These are phyloP conservation scores for Nakazawaea wickerhamii DNA, from an alignment of 805 yeast species.

Conservation along the genomic window DNA sequence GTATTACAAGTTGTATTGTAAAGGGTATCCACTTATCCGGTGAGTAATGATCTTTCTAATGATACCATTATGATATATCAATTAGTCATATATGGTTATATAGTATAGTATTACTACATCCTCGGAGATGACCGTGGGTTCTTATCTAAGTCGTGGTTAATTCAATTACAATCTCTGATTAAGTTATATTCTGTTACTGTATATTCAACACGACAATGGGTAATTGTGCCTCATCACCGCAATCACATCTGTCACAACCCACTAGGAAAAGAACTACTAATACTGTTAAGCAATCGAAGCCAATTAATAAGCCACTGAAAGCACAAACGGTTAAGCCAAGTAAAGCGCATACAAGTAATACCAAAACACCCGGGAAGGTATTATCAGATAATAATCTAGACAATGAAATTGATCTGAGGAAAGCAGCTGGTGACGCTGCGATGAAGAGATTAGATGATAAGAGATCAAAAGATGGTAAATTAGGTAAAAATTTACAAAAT, in stretches of 20 bases:
- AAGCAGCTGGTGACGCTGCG: conserved; percentile 12
- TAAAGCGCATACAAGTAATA: neutral
- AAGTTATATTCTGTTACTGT: no score
- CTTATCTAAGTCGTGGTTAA: no score
- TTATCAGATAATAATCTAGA: neutral
- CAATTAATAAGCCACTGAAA: conserved; percentile 1
- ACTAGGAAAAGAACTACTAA: neutral
- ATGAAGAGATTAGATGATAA: conserved; percentile 4
- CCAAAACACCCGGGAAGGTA: neutral
- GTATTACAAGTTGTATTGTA: no score
- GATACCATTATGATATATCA: no score
- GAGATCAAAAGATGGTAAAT: conserved; percentile 8
- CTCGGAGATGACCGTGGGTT: no score
- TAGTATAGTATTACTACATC: no score
- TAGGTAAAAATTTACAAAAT: conserved; percentile 10
- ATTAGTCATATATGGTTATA: no score
- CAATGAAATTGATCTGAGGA: conserved; percentile 9
- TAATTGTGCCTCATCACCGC: neutral
- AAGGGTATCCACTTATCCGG: no score
- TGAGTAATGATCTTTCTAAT: no score
- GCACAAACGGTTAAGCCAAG: neutral
- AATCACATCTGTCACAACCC: neutral
- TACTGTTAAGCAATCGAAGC: neutral
- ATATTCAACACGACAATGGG: conserved; percentile 1
- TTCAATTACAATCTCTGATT: neutral